These are phyloP conservation scores for Hordeum vulgare DNA, from an alignment of 176 grass and related monocot species.

Conservation along the genomic window DNA sequence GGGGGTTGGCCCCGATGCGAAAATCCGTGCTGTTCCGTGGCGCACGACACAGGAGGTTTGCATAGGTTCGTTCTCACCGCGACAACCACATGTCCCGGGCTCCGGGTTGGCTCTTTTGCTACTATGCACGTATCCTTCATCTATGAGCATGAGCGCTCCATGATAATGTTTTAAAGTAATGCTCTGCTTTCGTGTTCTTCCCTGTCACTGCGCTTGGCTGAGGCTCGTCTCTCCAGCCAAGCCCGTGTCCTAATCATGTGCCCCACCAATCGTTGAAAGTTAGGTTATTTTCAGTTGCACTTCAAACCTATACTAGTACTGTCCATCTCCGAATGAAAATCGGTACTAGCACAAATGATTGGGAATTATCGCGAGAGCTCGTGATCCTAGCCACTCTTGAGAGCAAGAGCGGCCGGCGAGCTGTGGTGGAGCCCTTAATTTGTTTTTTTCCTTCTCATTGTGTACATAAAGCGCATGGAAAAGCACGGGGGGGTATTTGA, in stretches of 20 bases:
- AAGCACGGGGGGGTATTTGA: conserved; percentile 12
- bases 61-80: neutral
- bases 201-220: neutral
- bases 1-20: neutral
- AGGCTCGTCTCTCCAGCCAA: neutral
- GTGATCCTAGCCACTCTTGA: neutral
- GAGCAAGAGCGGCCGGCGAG: neutral
- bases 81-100: too few relatives aligned
- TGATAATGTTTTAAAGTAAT: too few relatives aligned
- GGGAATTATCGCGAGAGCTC: neutral
- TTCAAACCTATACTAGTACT: neutral
- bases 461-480: conserved; percentile 16
- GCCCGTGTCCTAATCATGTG: neutral
- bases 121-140: too few relatives aligned
- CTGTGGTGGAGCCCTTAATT: neutral
- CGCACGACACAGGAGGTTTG: neutral
- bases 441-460: neutral
- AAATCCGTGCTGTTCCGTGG: neutral
- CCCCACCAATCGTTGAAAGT: neutral
- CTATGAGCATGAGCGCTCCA: too few relatives aligned
- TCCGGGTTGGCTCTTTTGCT: neutral
- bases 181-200: neutral
- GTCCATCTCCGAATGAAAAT: neutral
- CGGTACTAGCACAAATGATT: neutral
- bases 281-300: neutral